Evolutionary conservation across 352 stramenopile species (phyloP), one percentile per base, ranked within the genome.

Genomic region (Pythium phragmitis): DNA sequence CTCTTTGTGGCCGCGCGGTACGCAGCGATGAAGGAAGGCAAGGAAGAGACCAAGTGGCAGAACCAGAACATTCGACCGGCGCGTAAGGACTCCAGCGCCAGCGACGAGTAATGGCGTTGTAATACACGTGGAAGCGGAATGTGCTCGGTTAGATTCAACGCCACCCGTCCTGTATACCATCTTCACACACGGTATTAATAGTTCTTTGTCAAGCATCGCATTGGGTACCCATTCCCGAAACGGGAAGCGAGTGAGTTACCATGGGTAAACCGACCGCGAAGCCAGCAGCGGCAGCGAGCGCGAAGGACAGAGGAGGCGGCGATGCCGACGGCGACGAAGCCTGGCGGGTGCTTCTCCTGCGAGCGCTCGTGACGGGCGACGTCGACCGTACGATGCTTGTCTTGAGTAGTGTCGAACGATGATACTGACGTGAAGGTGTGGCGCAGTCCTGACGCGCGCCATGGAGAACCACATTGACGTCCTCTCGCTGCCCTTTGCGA

Each of bases 1-100:
- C 59, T 96, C 14, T 96, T 96, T 65, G 84, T 94, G n/a, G 79
- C 87, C 9, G 82, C 82, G 33, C 82, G 82, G 33, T 87, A 76
- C 53, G 75, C 80, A 11, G 82, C 82, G 14, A 39, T 86, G 14
- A 75, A 70, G n/a, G 76, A 88, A 56, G 77, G 72, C 48, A 91
- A 88, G 53, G 75, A 87, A 54, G 82, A 91, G 69, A 91, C 80
- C 67, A 89, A 88, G 62, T 91, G 82, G 82, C 73, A 80, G 47
- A 91, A 91, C 64, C 79, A 87, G 70, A 89, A 89, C 69, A 72
- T 89, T 56, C 85, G 82, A 28, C 70, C 73, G 2, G 61, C 68
- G 33, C 45, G 39, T 13, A 60, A 58, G 26, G 43, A 55, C 37
- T 65, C 53, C 19, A 26, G 21, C 13, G 26, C 8, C 14, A 63